Conservation (phyloP, 176 grass and related monocot genomes). For the Tillandsia fasciculata region DNA sequence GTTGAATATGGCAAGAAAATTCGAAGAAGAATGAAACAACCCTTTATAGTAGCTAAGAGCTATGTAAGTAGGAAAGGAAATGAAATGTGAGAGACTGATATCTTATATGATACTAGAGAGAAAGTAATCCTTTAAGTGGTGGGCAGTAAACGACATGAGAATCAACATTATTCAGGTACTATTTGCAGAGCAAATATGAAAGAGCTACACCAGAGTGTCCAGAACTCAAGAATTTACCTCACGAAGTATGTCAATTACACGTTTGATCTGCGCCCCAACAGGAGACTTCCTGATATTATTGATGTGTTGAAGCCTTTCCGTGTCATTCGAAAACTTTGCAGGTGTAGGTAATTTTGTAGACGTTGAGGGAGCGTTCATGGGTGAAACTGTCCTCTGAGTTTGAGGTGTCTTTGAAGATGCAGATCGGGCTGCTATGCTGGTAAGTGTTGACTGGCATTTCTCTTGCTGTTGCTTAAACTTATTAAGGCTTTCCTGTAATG, state of each 20-base stretch:
- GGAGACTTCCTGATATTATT: conserved; percentile 73
- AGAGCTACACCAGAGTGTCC: not conserved
- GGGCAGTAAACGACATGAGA: no score
- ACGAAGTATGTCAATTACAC: conserved; percentile 72
- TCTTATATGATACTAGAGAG: no score
- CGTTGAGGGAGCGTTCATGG: conserved; percentile 28
- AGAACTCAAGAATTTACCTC: conserved; percentile 35
- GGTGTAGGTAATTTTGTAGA: conserved; percentile 31
- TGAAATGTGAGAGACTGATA: no score
- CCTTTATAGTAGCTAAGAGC: no score
- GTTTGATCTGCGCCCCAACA: conserved; percentile 70
- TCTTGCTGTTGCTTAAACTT: conserved; percentile 84
- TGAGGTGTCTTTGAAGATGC: conserved; percentile 40
- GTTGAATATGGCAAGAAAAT: not conserved
- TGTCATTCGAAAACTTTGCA: conserved; percentile 86
- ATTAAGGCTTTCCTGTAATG: conserved; percentile 72
- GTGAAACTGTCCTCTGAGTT: conserved; percentile 31
- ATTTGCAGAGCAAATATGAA: no score
- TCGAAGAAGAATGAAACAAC: not conserved
- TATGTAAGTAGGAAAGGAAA: no score
- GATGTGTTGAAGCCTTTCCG: conserved; percentile 75
- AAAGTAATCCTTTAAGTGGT: no score
- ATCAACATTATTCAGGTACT: no score
- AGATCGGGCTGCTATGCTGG: conserved; percentile 42
- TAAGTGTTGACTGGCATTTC: conserved; percentile 69